Evolutionary conservation across 2,329 filamentous ascomycete genomes (phyloP).

Genomic region (Huntiella omanensis): DNA sequence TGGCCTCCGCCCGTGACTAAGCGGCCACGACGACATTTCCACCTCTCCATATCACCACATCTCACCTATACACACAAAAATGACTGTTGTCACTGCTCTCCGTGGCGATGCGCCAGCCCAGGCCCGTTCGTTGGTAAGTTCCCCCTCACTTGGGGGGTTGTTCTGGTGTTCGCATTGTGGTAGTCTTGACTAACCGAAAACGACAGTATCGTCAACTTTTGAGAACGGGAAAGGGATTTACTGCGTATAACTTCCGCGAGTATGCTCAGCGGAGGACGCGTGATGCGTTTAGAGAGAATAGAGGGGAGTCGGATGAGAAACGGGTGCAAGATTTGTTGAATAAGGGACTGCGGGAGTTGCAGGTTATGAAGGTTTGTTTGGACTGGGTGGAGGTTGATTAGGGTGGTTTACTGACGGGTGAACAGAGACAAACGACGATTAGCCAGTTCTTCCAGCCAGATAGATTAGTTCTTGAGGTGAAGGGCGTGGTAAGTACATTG

Average conservation of each 20-base stretch:
- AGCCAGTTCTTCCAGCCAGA: constrained; percentile 92
- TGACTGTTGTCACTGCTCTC: constrained; percentile 22
- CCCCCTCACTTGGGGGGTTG: too few relatives aligned
- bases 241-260: constrained; percentile 93
- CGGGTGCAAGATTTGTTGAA: constrained; percentile 77
- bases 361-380: constrained; percentile 62
- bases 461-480: constrained; percentile 63
- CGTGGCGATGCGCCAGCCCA: constrained; percentile 38
- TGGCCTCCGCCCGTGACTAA: too few relatives aligned
- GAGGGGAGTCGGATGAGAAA: constrained; percentile 51
- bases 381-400: neutral
- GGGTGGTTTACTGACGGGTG: neutral
- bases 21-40: too few relatives aligned
- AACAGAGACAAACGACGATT: constrained; percentile 78
- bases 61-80: constrained; percentile 13
- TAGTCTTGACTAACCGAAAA: neutral
- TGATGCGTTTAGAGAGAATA: constrained; percentile 77
- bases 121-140: constrained; percentile 35
- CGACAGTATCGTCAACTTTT: constrained; percentile 76
- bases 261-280: constrained; percentile 81
- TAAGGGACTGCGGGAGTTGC: constrained; percentile 69
- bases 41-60: too few relatives aligned
- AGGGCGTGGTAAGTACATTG: constrained; percentile 6
- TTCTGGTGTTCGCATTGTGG: too few relatives aligned
- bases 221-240: constrained; percentile 70